Evolutionary conservation across 2,329 filamentous ascomycete species (phyloP), one percentile per base, ranked within the genome.

Genomic region (Tolypocladium album): DNA sequence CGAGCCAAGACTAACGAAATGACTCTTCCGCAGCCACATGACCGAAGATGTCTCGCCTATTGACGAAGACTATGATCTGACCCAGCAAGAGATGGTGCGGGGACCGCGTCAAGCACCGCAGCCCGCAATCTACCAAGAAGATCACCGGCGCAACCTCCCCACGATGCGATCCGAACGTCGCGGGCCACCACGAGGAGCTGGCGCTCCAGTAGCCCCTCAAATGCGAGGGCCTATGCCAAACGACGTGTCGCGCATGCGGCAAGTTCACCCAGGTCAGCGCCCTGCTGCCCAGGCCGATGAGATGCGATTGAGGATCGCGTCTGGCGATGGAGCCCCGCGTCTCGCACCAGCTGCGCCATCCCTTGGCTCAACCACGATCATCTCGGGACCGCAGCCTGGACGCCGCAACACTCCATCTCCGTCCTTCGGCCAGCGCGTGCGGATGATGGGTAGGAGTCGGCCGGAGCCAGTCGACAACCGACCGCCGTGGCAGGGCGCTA

Each of bases 401-500:
- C 64, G 62, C 52, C 57, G 63, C 63, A 68, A 63, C 67, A 72
- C 65, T 50, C 58, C 66, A 20, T 63, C 67, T 4, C 63, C 66
- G 11, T 68, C 72, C 3, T 67, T 75, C 56, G 71, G 72, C 11
- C 69, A 73, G 60, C 70, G 73, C 15, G 67, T 74, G 60, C 68
- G 71, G 13, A 67, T 71, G 38, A 61, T 71, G 56, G 67, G 68
- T 47, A 69, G 72, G 73, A 65, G 72, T 68, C 63, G 76, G 68
- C 71, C 64, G 67, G 75, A 66, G 64, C 70, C 66, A 62, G 36
- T 76, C 58, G 76, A 79, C 34, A 76, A 68, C 58, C 77, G 79
- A 27, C 84, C 85, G 6, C 79, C 85, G 60, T 92, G 89, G 89
- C 87, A 86, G 66, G 88, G 88, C 22, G 84, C 85, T 43, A 90